Evolutionary conservation across 148 eudicot species (phyloP).

Genomic region (Amaranthus palmeri): DNA sequence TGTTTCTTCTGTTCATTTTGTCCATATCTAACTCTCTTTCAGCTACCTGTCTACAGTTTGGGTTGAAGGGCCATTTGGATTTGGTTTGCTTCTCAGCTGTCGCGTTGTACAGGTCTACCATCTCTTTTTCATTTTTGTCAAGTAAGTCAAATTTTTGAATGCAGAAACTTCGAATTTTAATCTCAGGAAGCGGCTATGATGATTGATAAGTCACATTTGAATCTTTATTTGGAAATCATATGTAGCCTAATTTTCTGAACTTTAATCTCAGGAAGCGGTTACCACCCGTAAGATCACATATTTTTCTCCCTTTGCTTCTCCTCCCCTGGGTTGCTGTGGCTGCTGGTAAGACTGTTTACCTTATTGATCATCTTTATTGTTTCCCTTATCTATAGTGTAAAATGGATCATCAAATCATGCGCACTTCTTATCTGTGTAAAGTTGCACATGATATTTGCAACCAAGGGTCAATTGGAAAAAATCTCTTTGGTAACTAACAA

Average conservation of each 20-base stretch:
- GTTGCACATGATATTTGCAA: not conserved
- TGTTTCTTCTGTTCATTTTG: slow-evolving; percentile 2
- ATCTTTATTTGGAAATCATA: not conserved
- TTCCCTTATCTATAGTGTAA: not conserved
- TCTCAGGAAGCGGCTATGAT: not conserved
- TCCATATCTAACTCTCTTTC: not conserved
- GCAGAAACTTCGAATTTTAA: not conserved
- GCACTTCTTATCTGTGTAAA: not conserved
- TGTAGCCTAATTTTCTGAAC: not conserved
- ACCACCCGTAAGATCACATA: slow-evolving; percentile 66
- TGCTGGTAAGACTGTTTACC: slow-evolving; percentile 43
- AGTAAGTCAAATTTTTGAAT: slow-evolving; percentile 41
- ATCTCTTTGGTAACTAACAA: no score
- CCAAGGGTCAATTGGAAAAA: not conserved
- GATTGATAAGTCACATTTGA: slow-evolving; percentile 1
- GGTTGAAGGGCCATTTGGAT: slow-evolving; percentile 92
- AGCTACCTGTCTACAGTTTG: slow-evolving; percentile 51
- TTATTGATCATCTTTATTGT: not conserved
- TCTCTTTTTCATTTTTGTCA: slow-evolving; percentile 76
- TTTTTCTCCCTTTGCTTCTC: slow-evolving; percentile 58
- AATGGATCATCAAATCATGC: not conserved
- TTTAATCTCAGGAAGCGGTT: slow-evolving; percentile 63
- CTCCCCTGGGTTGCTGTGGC: slow-evolving; percentile 78
- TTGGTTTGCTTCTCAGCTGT: slow-evolving; percentile 86
- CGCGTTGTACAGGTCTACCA: slow-evolving; percentile 78